Base-by-base conservation (phyloP, 2,329 filamentous ascomycete species). In the Fusarium sp. region DNA sequence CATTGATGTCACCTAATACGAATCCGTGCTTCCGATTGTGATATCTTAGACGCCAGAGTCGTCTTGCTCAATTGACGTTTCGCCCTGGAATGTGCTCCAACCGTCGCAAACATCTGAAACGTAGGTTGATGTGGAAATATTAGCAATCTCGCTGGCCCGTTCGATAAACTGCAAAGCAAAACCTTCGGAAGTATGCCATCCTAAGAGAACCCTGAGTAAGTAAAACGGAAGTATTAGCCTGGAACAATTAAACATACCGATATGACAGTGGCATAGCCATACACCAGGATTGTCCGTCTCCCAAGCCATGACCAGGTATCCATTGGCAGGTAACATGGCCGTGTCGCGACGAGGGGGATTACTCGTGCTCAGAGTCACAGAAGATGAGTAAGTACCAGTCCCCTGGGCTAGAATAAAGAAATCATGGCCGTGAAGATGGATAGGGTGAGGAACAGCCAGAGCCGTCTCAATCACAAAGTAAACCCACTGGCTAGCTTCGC, bases 281-380 rank as follows among this genome's bases (percentile, higher is more conserved):
- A 76, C 75, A 1, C 84, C 83, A 2, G 84, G 82, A 72, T 86
- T 87, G 55, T 81, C 77, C 1, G 80, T 79, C 68, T 83, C 75
- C 63, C 85, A 83, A 3, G 82, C 83, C 52, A 87, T 76, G n/a
- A 84, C 81, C 5, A 85, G 53, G 71, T 82, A 82, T 0, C 84
- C 83, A 11, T 69, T 65, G 2, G 70, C 71, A 1, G 79, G 80
- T 4, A 87, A 77, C 64, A 83, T 79, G 7, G 83, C 83, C 3
- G 83, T 82, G 67, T 87, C 85, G 34, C 85, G 80, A 11, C 85
- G 82, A 24, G 83, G 80, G 2, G 85, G 84, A 70, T 86, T 87
- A 3, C 19, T 30, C 1, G 52, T 56, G 17, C 72, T 56, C 1
- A 70, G 17, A 12, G 24, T 47, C 2, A 65, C 45, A 1, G 53